Evolutionary conservation across 495 filamentous ascomycete genomes (phyloP), one percentile per base, ranked within the genome.

Genomic region (Lineolata rhizophorae): DNA sequence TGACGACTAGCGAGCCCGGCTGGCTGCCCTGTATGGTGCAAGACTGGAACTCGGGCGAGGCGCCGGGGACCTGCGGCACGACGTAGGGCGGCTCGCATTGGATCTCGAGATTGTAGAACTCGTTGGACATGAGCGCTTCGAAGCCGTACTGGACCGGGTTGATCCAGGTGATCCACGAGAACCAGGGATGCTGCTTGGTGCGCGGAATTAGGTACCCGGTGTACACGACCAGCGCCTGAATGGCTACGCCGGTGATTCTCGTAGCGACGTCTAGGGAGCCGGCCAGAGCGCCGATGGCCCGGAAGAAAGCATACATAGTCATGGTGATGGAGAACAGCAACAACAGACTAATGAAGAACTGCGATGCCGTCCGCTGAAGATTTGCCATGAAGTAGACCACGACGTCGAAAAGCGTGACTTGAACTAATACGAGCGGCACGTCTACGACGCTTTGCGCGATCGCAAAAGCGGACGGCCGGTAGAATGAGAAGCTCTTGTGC

Each of bases 401-500:
- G 17, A 84, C 35, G 34, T 75, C 60, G 49, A 85, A 90, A 3
- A 85, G 47, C 3, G 66, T 37, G 0, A 80, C 70, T 41, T 84
- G 75, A 18, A 70, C 45, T 14, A 80, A 52, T 2, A 78, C 63
- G 3, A 83, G 54, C 2, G 80, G 80, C 2, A 79, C 46, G 45
- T 91, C 82, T 9, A 77, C 65, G 9, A 81, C 58, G 2, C 76
- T 75, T 27, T 82, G 68, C 1, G 77, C 80, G 21, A 91, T 60
- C 3, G 71, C 74, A 37, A 71, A 80, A 26, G 82, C 80, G 2
- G 75, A 62, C 9, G 82, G 81, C 2, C 77, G 70, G 45, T 85
- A 85, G 47, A 90, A 85, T 2, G 74, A 75, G 45, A 80, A 87
- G 35, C 64, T 69, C 50, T 80, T 78, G 49, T 92, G 82, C 40